Percentiles rank a stretch among this genome's conserved stretches.
Conservation (phyloP, 331 rosid genomes). For the Stylosanthes scabra region DNA sequence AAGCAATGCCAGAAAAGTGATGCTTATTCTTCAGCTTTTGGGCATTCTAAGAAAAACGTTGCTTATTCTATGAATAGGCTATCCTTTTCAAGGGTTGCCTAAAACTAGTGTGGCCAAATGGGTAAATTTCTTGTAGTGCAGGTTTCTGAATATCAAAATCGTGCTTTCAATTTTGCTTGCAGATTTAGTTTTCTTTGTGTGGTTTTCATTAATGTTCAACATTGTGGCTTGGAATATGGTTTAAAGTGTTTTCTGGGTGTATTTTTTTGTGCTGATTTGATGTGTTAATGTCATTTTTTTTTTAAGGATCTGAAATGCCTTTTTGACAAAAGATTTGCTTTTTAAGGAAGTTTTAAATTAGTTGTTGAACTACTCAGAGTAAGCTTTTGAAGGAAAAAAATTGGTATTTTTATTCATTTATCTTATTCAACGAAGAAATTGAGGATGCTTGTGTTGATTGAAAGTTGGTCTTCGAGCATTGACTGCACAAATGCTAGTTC, state of each 20-base stretch:
- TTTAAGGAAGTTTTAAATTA: background rate
- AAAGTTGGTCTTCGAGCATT: constrained; percentile 34
- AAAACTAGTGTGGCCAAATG: too few species aligned
- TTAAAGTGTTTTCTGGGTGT: constrained; percentile 29
- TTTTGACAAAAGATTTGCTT: constrained; percentile 8
- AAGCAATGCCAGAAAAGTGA: too few species aligned
- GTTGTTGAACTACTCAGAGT: constrained; percentile 57
- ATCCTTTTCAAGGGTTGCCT: too few species aligned
- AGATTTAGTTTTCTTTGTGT: constrained; percentile 61
- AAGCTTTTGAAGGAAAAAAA: constrained; percentile 26
- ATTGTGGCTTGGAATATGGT: constrained; percentile 43
- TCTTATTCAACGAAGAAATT: constrained; percentile 33
- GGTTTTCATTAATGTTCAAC: constrained; percentile 27
- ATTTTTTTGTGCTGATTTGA: constrained; percentile 32
- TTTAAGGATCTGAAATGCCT: constrained; percentile 50
- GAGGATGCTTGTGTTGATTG: constrained; percentile 19
- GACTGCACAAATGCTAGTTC: constrained; percentile 27
- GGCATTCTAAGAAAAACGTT: too few species aligned
- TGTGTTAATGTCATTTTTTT: constrained; percentile 27
- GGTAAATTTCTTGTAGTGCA: too few species aligned
- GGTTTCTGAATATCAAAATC: too few species aligned
- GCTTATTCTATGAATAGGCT: too few species aligned
- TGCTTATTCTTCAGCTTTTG: too few species aligned
- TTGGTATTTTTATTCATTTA: constrained; percentile 24
- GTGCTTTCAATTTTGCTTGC: constrained; percentile 33